Base-by-base conservation (phyloP, 768 basidiomycete species). In the Tricholomella constricta region DNA sequence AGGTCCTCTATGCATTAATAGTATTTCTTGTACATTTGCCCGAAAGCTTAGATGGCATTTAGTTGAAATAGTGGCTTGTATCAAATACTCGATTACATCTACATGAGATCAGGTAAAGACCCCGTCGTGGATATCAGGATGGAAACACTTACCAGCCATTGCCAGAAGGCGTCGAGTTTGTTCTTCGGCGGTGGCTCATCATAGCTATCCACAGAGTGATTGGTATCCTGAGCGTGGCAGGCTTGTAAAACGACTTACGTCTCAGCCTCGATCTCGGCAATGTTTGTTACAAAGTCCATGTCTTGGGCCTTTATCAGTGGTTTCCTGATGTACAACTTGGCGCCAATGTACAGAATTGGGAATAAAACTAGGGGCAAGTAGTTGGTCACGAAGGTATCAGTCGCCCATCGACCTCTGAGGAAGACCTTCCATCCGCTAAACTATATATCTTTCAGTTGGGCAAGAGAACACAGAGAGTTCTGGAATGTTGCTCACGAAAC, bases 221-320 rank as follows among this genome's bases (percentile, higher is more conserved):
- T 10, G 20, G 11, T 47, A 52, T 15, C 50, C 48, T 15, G 19
- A 31, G 48, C 20, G 42, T 40, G 8, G 19, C 27, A 1, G 11
- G 19, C 12, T 42, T 35, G 34, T 31, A 54, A 20, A 5, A 9
- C 6, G 23, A 72, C 77, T 55, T 60, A 81, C 76, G 75, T 78
- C 2, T 82, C 84, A 0, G 86, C 85, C 62, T 86, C 85, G 40
- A 90, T 85, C 63, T 86, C 81, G 31, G 79, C 84, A 49, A 89
- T 75, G 54, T 86, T 82, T 5, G 79, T 77, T 37, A 85, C 71
- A 64, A 95, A 94, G 71, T 97, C 95, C 90, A 98, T 94, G 31
- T 95, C 84, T 19, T 77, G 63, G 0, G 84, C 57, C 29, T 70
- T 65, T 38, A 85, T 72, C 23, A 74, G 58, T 17, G 74, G 73